These are phyloP conservation scores for Pezicula carpinea DNA, from an alignment of 2,329 filamentous ascomycete species.

Conservation along the genomic window DNA sequence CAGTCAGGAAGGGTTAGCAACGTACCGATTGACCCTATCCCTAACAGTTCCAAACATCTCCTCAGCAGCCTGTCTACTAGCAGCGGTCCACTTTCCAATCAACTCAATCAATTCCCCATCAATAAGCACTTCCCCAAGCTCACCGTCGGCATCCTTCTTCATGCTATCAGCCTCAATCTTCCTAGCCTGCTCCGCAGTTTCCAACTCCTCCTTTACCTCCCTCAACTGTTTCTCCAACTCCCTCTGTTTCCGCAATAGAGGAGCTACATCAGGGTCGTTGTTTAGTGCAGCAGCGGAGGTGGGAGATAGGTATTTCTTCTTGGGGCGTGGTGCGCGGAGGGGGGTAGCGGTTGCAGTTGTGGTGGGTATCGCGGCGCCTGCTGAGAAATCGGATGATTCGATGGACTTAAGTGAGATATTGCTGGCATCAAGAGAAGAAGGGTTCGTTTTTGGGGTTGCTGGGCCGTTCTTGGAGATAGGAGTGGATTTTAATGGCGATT, in stretches of 20 bases:
- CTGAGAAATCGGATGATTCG: slow-evolving; percentile 5
- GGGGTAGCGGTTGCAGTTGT: background rate
- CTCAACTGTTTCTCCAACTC: slow-evolving; percentile 27
- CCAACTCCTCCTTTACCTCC: slow-evolving; percentile 35
- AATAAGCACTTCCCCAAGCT: slow-evolving; percentile 44
- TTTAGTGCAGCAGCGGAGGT: slow-evolving; percentile 26
- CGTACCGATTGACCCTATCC: slow-evolving; percentile 49
- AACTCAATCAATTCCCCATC: slow-evolving; percentile 53
- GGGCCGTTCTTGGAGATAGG: slow-evolving; percentile 5
- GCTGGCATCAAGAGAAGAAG: too few species aligned
- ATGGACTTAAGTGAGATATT: too few species aligned
- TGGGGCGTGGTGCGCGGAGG: slow-evolving; percentile 7
- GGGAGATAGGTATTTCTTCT: slow-evolving; percentile 25
- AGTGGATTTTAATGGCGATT: slow-evolving; percentile 14
- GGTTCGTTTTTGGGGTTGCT: background rate
- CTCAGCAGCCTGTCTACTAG: slow-evolving; percentile 60
- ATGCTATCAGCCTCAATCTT: slow-evolving; percentile 37
- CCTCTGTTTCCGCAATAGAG: slow-evolving; percentile 26
- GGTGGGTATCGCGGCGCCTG: background rate
- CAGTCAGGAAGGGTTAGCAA: background rate
- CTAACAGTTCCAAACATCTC: slow-evolving; percentile 58
- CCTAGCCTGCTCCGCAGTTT: slow-evolving; percentile 46
- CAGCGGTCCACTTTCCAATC: slow-evolving; percentile 55
- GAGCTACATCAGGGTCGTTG: slow-evolving; percentile 27
- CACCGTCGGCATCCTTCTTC: slow-evolving; percentile 6